A percentile compares a stretch with the other conserved stretches of the same genome.
Conservation (phyloP, 768 basidiomycete genomes). For the Tylopilus intermedius region DNA sequence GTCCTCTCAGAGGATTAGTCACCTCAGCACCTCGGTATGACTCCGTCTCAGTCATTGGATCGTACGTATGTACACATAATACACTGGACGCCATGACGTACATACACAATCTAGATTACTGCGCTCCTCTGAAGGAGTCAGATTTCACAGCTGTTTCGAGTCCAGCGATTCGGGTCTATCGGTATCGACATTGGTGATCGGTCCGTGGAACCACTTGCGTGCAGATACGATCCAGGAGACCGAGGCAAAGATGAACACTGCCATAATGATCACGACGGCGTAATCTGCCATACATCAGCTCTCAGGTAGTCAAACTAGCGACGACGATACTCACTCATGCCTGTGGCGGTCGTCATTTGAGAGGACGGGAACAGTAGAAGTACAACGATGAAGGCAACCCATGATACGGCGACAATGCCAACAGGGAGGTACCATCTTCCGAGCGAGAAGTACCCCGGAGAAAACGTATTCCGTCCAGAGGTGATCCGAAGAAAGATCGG, state of each 20-base stretch:
- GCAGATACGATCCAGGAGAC: slow-evolving; percentile 64
- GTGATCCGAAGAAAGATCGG: slow-evolving; percentile 72
- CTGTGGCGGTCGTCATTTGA: slow-evolving; percentile 35
- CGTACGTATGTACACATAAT: background rate
- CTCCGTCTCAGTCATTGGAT: background rate
- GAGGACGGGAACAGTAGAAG: slow-evolving; percentile 54
- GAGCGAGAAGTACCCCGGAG: slow-evolving; percentile 57
- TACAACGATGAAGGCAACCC: slow-evolving; percentile 60
- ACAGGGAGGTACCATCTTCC: slow-evolving; percentile 58
- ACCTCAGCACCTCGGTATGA: background rate
- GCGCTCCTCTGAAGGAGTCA: background rate
- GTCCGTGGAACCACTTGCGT: slow-evolving; percentile 66
- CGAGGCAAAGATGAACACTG: slow-evolving; percentile 60
- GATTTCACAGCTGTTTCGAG: slow-evolving; percentile 11
- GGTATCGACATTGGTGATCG: slow-evolving; percentile 46
- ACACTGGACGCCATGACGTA: background rate
- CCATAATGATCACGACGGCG: slow-evolving; percentile 59
- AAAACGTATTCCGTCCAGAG: slow-evolving; percentile 53
- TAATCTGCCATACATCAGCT: slow-evolving; percentile 45
- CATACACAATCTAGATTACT: background rate
- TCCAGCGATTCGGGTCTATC: slow-evolving; percentile 1
- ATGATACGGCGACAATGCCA: slow-evolving; percentile 56
- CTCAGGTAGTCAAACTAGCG: background rate
- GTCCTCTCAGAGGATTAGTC: background rate
- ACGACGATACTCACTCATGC: slow-evolving; percentile 51